phyloP scores from a whole-genome alignment of 225 moss, liverwort and hornwort genomes.

The Anthoceros angustus region DNA sequence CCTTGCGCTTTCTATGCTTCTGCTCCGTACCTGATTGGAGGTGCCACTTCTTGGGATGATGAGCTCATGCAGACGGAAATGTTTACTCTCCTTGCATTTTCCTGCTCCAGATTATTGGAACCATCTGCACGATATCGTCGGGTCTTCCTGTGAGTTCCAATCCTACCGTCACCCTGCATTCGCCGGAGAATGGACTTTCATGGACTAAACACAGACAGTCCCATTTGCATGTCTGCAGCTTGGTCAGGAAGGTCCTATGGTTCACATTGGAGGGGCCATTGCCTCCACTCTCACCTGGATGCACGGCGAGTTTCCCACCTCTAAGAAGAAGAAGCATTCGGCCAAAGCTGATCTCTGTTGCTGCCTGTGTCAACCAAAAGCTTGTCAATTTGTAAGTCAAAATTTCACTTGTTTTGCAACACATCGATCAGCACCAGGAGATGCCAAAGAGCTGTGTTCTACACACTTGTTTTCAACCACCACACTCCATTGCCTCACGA shows the following conservation, averaged over 20 bases:
- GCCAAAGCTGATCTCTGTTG: background rate
- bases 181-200: background rate
- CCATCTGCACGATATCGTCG: slow-evolving; percentile 69
- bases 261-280: slow-evolving; percentile 72
- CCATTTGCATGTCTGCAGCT: slow-evolving; percentile 26
- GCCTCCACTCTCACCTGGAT: slow-evolving; percentile 82
- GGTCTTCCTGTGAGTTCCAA: slow-evolving; percentile 49
- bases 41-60: background rate
- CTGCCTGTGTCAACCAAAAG: slow-evolving; percentile 24
- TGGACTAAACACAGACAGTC: background rate
- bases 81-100: slow-evolving; percentile 7
- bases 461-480: no score
- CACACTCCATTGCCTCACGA: background rate
- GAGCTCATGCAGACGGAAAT: background rate
- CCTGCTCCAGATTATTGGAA: slow-evolving; percentile 52
- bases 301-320: slow-evolving; percentile 60
- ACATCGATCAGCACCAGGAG: background rate
- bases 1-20: background rate
- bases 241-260: slow-evolving; percentile 90
- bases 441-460: no score
- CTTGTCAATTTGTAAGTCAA: slow-evolving; percentile 47
- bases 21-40: background rate
- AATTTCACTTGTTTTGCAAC: background rate
- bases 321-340: slow-evolving; percentile 17
- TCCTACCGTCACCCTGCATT: background rate